Percentiles rank a stretch among this genome's conserved stretches.
These are phyloP conservation scores for Colletotrichum gloeosporioides DNA, from an alignment of 2,329 filamentous ascomycete genomes.

Conservation along the genomic window DNA sequence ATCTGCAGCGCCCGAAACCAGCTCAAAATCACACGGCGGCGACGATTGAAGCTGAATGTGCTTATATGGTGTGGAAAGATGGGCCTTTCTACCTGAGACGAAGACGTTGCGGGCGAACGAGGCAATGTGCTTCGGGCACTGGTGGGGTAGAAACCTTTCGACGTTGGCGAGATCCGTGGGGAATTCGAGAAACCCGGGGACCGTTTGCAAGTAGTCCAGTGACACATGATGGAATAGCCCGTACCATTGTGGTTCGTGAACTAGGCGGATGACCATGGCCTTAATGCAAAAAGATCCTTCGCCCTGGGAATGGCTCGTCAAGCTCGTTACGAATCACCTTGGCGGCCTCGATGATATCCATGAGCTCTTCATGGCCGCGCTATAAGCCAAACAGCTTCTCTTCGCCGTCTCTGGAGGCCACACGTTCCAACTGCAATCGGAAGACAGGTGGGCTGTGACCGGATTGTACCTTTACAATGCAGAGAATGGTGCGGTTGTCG, in stretches of 20 bases:
- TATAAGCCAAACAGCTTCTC: conserved; percentile 82
- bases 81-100: too few relatives aligned
- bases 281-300: background rate
- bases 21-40: too few relatives aligned
- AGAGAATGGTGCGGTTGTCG: conserved; percentile 82
- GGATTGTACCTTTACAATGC: conserved; percentile 83
- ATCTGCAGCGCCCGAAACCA: too few relatives aligned
- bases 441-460: conserved; percentile 83
- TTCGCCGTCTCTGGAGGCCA: conserved; percentile 80
- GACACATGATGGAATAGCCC: background rate
- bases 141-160: background rate
- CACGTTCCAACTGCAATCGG: conserved; percentile 82
- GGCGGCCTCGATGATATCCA: conserved; percentile 80
- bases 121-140: too few relatives aligned
- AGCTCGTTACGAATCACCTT: conserved; percentile 48
- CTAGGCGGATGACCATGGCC: background rate
- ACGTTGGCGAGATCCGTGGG: background rate
- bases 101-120: background rate
- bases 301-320: too few relatives aligned
- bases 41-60: too few relatives aligned
- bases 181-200: background rate
- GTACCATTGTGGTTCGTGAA: background rate
- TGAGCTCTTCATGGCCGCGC: conserved; percentile 78
- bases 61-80: too few relatives aligned
- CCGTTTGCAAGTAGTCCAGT: background rate